Base-by-base conservation (phyloP, 805 yeast species). In the Wickerhamiella bombiphila region DNA sequence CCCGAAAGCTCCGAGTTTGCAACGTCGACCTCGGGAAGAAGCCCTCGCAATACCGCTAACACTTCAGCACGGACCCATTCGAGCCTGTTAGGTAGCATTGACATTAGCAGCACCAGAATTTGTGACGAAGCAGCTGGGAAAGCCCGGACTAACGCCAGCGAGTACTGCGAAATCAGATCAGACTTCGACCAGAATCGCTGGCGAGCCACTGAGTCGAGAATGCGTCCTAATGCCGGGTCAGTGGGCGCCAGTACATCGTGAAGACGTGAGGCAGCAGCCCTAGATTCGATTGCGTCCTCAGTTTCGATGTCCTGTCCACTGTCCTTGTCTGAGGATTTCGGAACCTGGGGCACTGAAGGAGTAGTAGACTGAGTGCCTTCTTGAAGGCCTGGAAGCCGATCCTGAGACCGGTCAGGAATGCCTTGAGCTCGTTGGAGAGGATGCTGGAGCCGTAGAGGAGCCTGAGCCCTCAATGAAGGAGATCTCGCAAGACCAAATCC, bases 121-220 rank as follows among this genome's bases (percentile, higher is more conserved):
- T 77, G 80, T 0, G 86, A 80, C 32, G 81, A 77, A 51, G 68
- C 77, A 14, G 69, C 69, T 0, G 86, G 83, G 59, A 85, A 81
- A 49, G 78, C 64, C 24, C 69, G 61, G 18, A 72, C 68, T n/a
- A 88, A 68, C 21, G 79, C 74, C 32, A 76, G 69, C 1, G 82
- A 74, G 3, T 81, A 69, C 57, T 91, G 97, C 30, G 75, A 72
- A 47, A 86, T 58, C 47, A 93, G 88, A 52, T 91, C 98, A 42
- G 77, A 75, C 54, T 83, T 83, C n/a, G 88, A 76, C 50, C 98
- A 66, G 58, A 93, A 88, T 46, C 85, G 68, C 40, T 72, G 70
- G 52, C 79, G 81, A 1, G 83, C 68, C 33, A 83, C 66, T 0
- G 96, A 83, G 24, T 73, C 70, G 39, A 91, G 60, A 28, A 91